A percentile compares a stretch with the other conserved stretches of the same genome.
Conservation (phyloP, 2,329 filamentous ascomycete genomes). For the Pseudocercospora macadamiae region DNA sequence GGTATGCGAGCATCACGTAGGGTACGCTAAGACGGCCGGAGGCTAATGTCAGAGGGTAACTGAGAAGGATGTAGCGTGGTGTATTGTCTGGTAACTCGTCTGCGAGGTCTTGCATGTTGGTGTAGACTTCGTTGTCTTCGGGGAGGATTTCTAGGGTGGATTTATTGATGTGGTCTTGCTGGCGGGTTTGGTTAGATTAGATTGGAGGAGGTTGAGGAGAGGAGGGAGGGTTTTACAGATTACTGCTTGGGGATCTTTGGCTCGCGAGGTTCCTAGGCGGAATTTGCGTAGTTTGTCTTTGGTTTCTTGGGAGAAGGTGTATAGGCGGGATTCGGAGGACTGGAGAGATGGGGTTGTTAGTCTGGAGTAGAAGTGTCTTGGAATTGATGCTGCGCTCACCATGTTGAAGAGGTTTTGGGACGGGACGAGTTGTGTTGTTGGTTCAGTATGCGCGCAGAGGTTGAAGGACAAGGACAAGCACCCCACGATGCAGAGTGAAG, state of each 20-base stretch:
- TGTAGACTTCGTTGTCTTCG: constrained; percentile 80
- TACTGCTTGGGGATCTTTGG: constrained; percentile 83
- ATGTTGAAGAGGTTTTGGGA: background rate
- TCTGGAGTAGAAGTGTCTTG: too few relatives aligned
- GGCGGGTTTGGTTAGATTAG: constrained; percentile 3
- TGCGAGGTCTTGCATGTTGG: constrained; percentile 74
- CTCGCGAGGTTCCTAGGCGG: constrained; percentile 83
- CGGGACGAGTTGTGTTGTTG: background rate
- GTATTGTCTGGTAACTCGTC: constrained; percentile 93
- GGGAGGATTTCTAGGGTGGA: constrained; percentile 84
- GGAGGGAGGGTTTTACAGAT: constrained; percentile 66
- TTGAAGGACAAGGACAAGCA: too few relatives aligned
- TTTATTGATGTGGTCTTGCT: constrained; percentile 83
- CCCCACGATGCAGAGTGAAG: background rate
- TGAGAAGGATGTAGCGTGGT: constrained; percentile 85
- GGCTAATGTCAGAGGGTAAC: constrained; percentile 84
- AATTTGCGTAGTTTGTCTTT: constrained; percentile 93
- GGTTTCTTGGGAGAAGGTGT: constrained; percentile 89
- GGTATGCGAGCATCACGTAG: constrained; percentile 93
- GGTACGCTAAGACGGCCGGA: constrained; percentile 85
- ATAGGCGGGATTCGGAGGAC: constrained; percentile 83
- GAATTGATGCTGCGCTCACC: too few relatives aligned
- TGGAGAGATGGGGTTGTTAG: constrained; percentile 26
- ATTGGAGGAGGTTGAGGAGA: constrained; percentile 6
- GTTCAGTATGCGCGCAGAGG: background rate